A percentile compares a stretch with the other conserved stretches of the same genome.
Conservation (phyloP, 139 green algal genomes). For the Chlamydomonas sp. region DNA sequence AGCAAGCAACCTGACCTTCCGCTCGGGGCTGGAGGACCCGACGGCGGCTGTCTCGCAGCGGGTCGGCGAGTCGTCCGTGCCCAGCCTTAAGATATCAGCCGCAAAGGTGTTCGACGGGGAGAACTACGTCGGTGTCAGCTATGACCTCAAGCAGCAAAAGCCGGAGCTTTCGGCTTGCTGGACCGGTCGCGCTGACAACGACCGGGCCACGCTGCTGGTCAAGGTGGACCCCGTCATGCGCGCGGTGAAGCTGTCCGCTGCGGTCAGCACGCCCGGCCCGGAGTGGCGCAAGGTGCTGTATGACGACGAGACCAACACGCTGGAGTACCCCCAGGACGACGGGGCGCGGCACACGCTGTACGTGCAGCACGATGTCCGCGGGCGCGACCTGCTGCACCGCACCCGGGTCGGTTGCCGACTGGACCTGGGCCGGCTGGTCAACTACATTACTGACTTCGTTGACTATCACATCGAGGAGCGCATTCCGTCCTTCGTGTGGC, state of each 20-base stretch:
- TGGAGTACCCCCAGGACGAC: constrained; percentile 53
- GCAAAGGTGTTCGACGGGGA: constrained; percentile 52
- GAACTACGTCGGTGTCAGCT: constrained; percentile 45
- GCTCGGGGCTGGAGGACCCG: constrained; percentile 48
- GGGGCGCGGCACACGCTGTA: constrained; percentile 51
- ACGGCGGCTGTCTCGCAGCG: constrained; percentile 29
- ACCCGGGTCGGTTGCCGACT: constrained; percentile 55
- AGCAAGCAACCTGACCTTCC: constrained; percentile 49
- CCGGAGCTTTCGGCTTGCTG: constrained; percentile 55
- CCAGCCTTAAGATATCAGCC: constrained; percentile 52
- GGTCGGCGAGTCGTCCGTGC: constrained; percentile 30
- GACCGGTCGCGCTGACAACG: constrained; percentile 46
- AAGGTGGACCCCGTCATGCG: constrained; percentile 55
- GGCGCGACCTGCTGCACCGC: constrained; percentile 35
- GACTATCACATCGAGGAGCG: constrained; percentile 42
- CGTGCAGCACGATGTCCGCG: constrained; percentile 49
- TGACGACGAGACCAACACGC: constrained; percentile 42
- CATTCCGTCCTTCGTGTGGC: constrained; percentile 58
- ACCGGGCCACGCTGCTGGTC: constrained; percentile 54
- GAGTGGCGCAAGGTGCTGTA: constrained; percentile 56
- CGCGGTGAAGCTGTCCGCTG: constrained; percentile 42
- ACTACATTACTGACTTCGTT: constrained; percentile 40
- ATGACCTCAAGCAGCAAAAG: constrained; percentile 54
- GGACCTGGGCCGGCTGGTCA: constrained; percentile 57
- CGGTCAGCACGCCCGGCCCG: constrained; percentile 29